phyloP scores from a whole-genome alignment of 2,329 filamentous ascomycete species.

The Sarocladium kiliense region DNA sequence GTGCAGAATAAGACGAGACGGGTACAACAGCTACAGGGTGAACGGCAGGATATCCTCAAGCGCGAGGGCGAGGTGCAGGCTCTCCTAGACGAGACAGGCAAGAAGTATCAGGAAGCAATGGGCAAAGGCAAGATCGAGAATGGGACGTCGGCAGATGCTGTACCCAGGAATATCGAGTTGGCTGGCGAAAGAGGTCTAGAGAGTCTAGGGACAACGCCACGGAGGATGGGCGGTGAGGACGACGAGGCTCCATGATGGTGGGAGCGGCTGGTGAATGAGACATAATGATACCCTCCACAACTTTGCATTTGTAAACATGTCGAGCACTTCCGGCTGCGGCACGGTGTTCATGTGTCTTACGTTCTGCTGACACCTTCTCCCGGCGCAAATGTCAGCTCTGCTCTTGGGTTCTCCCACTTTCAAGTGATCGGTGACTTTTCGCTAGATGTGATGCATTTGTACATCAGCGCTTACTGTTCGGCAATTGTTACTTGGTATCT shows the following conservation, averaged over 20 bases:
- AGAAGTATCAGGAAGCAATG: slow-evolving; percentile 48
- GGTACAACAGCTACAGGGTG: slow-evolving; percentile 61
- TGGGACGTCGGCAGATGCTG: slow-evolving; percentile 11
- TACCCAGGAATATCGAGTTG: slow-evolving; percentile 15
- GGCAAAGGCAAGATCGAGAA: slow-evolving; percentile 22
- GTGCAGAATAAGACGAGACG: slow-evolving; percentile 55
- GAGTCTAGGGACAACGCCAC: slow-evolving; percentile 27
- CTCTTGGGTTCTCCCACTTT: too few relatives aligned
- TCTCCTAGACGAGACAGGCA: slow-evolving; percentile 74
- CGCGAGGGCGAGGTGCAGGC: slow-evolving; percentile 77
- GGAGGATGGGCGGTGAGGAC: slow-evolving; percentile 19
- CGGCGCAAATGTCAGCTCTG: not conserved
- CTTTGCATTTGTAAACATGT: not conserved
- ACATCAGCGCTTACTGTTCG: too few relatives aligned
- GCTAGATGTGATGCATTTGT: too few relatives aligned
- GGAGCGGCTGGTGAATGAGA: not conserved
- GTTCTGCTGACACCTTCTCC: not conserved
- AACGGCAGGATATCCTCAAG: slow-evolving; percentile 61
- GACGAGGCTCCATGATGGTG: slow-evolving; percentile 10
- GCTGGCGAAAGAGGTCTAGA: slow-evolving; percentile 29
- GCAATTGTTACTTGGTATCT: too few relatives aligned
- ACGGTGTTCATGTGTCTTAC: too few relatives aligned
- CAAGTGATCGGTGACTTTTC: too few relatives aligned
- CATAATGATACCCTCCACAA: slow-evolving; percentile 5
- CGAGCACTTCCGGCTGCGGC: not conserved